phyloP scores from a whole-genome alignment of 2,329 filamentous ascomycete genomes.

The Drechslerella dactyloides region DNA sequence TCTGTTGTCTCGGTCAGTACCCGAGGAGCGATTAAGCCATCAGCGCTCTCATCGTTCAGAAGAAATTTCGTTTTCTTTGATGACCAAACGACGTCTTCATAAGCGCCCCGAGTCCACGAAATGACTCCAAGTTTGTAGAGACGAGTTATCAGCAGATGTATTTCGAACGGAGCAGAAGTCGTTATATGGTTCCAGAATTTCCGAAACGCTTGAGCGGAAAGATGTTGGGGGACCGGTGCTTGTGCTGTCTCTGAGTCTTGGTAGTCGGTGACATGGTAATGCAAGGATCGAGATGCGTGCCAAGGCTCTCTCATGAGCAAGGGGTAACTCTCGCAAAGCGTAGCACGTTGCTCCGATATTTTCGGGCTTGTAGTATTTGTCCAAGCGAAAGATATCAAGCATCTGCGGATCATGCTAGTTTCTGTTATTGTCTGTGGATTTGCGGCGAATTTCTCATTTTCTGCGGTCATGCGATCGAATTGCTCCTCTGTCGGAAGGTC shows the following conservation, averaged over 20 bases:
- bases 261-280: constrained; percentile 7
- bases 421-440: constrained; percentile 7
- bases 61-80: not conserved
- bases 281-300: not conserved
- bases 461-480: constrained; percentile 1
- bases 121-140: constrained; percentile 15
- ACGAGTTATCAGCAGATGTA: constrained; percentile 8
- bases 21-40: constrained; percentile 7
- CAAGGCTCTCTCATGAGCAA: not conserved
- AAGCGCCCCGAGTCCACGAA: constrained; percentile 10
- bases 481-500: not conserved
- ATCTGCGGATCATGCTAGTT: constrained; percentile 4
- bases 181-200: constrained; percentile 2
- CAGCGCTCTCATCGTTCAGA: not conserved
- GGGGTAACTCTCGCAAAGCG: not conserved
- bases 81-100: constrained; percentile 8
- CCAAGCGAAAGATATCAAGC: not conserved
- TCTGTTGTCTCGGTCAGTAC: not conserved
- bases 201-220: not conserved
- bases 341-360: not conserved
- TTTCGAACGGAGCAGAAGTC: not conserved
- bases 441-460: constrained; percentile 7
- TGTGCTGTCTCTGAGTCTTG: too few relatives aligned
- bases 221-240: not conserved
- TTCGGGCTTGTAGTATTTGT: constrained; percentile 5